A percentile compares a stretch with the other conserved stretches of the same genome.
Conservation (phyloP, 345 rosid species). For the Alliaria petiolata region DNA sequence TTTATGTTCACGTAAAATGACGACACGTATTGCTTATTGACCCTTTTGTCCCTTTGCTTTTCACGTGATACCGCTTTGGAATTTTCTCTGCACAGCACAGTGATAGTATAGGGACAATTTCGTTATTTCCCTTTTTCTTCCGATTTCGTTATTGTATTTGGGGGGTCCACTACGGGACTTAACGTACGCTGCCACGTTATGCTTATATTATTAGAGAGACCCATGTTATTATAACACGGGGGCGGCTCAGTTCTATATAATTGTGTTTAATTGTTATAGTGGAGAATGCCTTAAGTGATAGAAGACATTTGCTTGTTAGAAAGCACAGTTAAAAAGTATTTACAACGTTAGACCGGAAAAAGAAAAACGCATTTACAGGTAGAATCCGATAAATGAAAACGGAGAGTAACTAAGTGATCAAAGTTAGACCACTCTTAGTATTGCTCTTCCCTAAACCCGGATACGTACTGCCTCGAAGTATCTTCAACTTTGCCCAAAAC, state of each 20-base stretch:
- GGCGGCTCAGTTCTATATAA: neutral
- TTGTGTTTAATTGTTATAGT: too few relatives aligned
- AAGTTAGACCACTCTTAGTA: too few relatives aligned
- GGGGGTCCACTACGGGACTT: neutral
- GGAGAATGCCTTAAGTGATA: too few relatives aligned
- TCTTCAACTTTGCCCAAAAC: neutral
- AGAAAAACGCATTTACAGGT: too few relatives aligned
- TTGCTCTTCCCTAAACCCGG: neutral
- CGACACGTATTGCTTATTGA: neutral
- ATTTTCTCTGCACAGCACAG: neutral
- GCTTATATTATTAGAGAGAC: neutral
- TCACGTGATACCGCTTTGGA: neutral
- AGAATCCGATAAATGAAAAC: too few relatives aligned
- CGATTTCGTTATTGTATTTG: neutral
- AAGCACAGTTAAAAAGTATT: too few relatives aligned
- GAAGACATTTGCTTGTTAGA: too few relatives aligned
- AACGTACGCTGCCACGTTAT: neutral
- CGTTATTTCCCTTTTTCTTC: neutral
- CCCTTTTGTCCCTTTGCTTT: conserved; percentile 1
- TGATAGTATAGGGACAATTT: neutral
- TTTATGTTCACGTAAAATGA: conserved; percentile 6
- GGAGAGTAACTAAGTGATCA: too few relatives aligned
- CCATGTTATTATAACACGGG: too few relatives aligned
- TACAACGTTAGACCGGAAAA: too few relatives aligned
- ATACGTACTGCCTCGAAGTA: neutral